phyloP scores from a whole-genome alignment of 2,329 filamentous ascomycete genomes.

The Hypoxylon rubiginosum region DNA sequence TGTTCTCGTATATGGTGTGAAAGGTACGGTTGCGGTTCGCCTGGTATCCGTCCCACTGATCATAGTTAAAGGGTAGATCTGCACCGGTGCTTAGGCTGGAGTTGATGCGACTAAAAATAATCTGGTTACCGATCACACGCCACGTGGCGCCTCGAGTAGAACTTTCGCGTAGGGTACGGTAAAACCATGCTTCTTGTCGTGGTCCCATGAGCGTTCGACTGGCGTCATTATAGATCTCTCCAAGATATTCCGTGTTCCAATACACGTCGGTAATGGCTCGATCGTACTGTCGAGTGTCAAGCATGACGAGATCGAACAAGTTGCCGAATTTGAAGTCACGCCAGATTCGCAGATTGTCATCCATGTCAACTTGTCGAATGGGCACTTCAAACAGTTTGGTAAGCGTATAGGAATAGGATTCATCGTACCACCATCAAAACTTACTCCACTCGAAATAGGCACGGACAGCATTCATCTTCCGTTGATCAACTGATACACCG shows the following conservation, averaged over 20 bases:
- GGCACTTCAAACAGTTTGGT: slow-evolving; percentile 54
- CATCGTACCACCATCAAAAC: slow-evolving; percentile 51
- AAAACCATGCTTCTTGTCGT: slow-evolving; percentile 82
- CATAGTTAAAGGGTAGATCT: slow-evolving; percentile 63
- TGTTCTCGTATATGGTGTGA: slow-evolving; percentile 69
- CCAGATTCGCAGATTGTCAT: slow-evolving; percentile 78
- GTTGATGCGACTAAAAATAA: slow-evolving; percentile 67
- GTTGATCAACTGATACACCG: slow-evolving; percentile 75
- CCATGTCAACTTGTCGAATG: slow-evolving; percentile 72
- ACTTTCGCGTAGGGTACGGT: slow-evolving; percentile 68
- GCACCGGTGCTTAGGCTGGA: slow-evolving; percentile 47
- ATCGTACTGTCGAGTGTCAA: slow-evolving; percentile 78
- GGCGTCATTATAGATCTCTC: slow-evolving; percentile 68
- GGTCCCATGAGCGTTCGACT: slow-evolving; percentile 78
- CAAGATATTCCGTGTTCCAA: slow-evolving; percentile 73
- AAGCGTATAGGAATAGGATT: background rate
- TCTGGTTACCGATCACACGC: slow-evolving; percentile 79
- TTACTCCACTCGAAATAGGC: slow-evolving; percentile 78
- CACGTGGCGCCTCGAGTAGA: slow-evolving; percentile 73
- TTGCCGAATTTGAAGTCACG: slow-evolving; percentile 74
- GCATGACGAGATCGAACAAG: slow-evolving; percentile 75
- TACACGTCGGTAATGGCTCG: slow-evolving; percentile 73
- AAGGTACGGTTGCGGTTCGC: slow-evolving; percentile 74
- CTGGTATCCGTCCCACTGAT: slow-evolving; percentile 62
- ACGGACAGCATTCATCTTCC: slow-evolving; percentile 79